These are phyloP conservation scores for Zelonia costaricensis DNA, from an alignment of 208 protist genomes.

Conservation along the genomic window DNA sequence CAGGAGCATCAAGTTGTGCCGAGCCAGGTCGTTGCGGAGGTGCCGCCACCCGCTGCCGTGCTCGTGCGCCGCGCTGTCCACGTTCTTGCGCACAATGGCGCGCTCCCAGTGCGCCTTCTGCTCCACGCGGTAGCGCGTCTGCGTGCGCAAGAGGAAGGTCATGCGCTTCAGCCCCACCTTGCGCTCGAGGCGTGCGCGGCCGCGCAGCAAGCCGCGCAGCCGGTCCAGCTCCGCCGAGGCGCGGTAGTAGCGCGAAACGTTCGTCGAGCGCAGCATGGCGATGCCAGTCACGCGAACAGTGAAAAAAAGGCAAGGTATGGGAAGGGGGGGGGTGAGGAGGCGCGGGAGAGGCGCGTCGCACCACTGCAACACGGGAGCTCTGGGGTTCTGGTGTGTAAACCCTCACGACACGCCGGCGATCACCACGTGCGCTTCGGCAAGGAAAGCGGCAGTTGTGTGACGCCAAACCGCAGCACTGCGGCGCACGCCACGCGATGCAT, in stretches of 20 bases:
- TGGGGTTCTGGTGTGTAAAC: no score
- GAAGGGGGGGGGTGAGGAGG: not conserved
- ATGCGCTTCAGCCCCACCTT: conserved; percentile 85
- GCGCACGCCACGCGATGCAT: no score
- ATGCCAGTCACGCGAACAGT: not conserved
- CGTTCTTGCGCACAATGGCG: conserved; percentile 84
- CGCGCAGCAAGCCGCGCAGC: conserved; percentile 78
- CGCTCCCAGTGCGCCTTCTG: conserved; percentile 79
- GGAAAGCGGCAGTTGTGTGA: no score
- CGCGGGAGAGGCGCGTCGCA: no score
- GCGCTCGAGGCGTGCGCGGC: conserved; percentile 76
- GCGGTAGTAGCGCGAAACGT: conserved; percentile 52
- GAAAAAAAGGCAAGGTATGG: not conserved
- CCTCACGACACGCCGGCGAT: no score
- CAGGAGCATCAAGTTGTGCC: conserved; percentile 82
- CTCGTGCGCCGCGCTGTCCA: conserved; percentile 86
- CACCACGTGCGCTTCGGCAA: no score
- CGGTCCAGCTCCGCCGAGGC: conserved; percentile 81
- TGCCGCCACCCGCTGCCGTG: conserved; percentile 78
- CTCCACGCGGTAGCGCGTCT: conserved; percentile 89
- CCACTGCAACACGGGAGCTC: no score
- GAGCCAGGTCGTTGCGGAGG: conserved; percentile 78
- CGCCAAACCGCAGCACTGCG: no score
- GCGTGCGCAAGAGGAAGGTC: conserved; percentile 88
- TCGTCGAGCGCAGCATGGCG: conserved; percentile 59